Conservation (phyloP, 805 yeast species). For the Candida patagonica region DNA sequence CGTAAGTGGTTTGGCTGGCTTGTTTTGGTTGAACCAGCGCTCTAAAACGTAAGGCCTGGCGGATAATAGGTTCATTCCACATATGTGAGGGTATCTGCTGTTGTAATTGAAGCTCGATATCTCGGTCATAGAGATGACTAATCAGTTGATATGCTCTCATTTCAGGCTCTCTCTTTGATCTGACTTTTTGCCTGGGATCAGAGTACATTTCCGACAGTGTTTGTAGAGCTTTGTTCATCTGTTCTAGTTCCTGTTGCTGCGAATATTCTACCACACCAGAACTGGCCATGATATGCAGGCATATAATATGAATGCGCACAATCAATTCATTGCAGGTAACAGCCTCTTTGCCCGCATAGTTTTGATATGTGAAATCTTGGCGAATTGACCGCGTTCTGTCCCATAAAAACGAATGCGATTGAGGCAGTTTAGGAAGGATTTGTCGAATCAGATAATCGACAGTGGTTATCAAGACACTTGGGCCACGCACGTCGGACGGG, state of each 20-base stretch:
- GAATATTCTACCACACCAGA: constrained; percentile 64
- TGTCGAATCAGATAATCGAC: constrained; percentile 62
- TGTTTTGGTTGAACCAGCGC: constrained; percentile 52
- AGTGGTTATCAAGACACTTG: constrained; percentile 57
- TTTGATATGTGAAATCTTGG: constrained; percentile 94
- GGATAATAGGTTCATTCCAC: constrained; percentile 47
- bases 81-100: constrained; percentile 58
- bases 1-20: constrained; percentile 38
- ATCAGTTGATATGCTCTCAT: constrained; percentile 80
- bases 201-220: constrained; percentile 80
- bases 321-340: constrained; percentile 86
- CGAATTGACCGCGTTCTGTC: constrained; percentile 94
- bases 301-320: constrained; percentile 76
- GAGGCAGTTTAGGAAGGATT: constrained; percentile 60
- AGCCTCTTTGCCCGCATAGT: constrained; percentile 88
- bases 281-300: constrained; percentile 80
- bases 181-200: constrained; percentile 64
- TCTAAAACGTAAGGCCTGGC: constrained; percentile 63
- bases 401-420: constrained; percentile 87
- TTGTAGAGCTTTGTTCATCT: constrained; percentile 82
- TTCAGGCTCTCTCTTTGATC: constrained; percentile 70
- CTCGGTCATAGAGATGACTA: constrained; percentile 76
- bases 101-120: constrained; percentile 57
- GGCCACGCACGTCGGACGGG: constrained; percentile 97
- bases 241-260: constrained; percentile 93